Evolutionary conservation across 169 alveolate species (phyloP), one percentile per base, ranked within the genome.

Genomic region (Cryptosporidium canis): DNA sequence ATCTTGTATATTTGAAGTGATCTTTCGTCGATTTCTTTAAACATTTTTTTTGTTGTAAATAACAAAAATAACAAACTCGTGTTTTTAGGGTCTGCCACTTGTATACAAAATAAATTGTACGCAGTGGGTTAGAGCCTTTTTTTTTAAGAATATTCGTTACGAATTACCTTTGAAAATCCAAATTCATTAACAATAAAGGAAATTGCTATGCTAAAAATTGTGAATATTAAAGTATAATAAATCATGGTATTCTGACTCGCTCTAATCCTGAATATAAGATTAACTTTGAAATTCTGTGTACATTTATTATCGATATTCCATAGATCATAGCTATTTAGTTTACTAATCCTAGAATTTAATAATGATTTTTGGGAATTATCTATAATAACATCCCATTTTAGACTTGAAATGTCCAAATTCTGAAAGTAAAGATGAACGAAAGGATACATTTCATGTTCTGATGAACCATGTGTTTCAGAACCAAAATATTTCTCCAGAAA

Each of bases 351-450:
- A 3, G 35, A 4, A 1, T 11, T 39, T 24, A 43, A 24, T 29
- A 56, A 39, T 35, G 71, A 77, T 11, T 16, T 77, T 9, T 11
- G 29, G 0, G 87, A 55, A 29, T 27, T 58, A 3, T 11, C 35
- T 33, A 58, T 41, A 18, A 77, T 55, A 41, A 29, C 29, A 11
- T 77, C 45, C 87, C 87, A 77, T 11, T 21, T 8, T 7, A 58
- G 24, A 21, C 27, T 24, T 24, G 51, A 39, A 24, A 77, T 21
- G 21, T 77, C 71, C 61, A 77, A 43, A 58, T 41, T 77, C 58
- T 77, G 87, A 43, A 77, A 77, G 61, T 37, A 77, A 7, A 61
- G 61, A n/a, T 77, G 87, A 37, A 77, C 39, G 27, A 58, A 58
- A 29, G 87, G 87, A 27, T 77, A 77, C 5, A 77, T 58, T 33